Evolutionary conservation across 2,329 filamentous ascomycete species (phyloP).

Genomic region (Beauveria sp.): DNA sequence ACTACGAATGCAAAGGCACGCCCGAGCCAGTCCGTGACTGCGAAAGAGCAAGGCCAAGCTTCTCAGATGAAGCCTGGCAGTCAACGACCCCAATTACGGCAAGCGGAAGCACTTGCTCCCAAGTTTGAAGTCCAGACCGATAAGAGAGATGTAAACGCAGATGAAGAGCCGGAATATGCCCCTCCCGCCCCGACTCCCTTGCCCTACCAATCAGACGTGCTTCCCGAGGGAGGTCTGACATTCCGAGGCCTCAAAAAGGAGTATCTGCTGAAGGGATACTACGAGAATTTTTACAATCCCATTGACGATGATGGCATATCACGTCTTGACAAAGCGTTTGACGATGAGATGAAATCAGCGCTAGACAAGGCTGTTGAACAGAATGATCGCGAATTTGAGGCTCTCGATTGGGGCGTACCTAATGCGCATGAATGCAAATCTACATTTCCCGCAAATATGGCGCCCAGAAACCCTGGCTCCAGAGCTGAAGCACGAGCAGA

Average conservation of each 20-base stretch:
- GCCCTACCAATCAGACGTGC: conserved; percentile 62
- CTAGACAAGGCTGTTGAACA: conserved; percentile 55
- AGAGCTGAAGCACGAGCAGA: neutral
- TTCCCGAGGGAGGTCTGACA: conserved; percentile 49
- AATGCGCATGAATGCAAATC: conserved; percentile 42
- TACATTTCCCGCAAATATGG: neutral
- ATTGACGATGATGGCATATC: conserved; percentile 62
- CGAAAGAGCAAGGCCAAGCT: conserved; percentile 53
- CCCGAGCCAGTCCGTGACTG: conserved; percentile 57
- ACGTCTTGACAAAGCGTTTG: conserved; percentile 52
- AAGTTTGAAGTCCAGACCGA: conserved; percentile 58
- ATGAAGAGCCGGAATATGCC: conserved; percentile 83
- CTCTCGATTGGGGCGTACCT: conserved; percentile 52
- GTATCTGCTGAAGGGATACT: conserved; percentile 55
- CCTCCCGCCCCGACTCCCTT: conserved; percentile 64
- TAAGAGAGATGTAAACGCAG: conserved; percentile 37
- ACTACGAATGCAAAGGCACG: conserved; percentile 89
- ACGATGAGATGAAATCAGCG: conserved; percentile 43
- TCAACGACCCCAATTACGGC: conserved; percentile 49
- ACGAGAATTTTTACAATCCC: conserved; percentile 52
- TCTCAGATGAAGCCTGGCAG: conserved; percentile 50
- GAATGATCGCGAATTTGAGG: conserved; percentile 59
- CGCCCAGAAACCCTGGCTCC: neutral
- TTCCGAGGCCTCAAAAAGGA: conserved; percentile 51
- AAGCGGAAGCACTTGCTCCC: conserved; percentile 43